These are phyloP conservation scores for Nicotiana otophora DNA, from an alignment of 257 asterid genomes.

Conservation along the genomic window DNA sequence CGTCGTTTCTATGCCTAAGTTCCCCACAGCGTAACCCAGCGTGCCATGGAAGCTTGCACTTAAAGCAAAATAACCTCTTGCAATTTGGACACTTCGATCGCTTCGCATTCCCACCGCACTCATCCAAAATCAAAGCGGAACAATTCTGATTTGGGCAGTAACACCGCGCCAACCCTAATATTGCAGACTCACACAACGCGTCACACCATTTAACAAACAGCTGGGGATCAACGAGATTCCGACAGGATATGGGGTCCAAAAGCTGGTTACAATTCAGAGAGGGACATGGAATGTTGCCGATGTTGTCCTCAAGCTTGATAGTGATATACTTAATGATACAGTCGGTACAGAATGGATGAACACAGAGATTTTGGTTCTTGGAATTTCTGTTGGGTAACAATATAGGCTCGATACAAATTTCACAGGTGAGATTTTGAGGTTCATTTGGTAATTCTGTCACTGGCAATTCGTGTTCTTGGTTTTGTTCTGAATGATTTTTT, in stretches of 20 bases:
- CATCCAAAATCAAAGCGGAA: slow-evolving; percentile 49
- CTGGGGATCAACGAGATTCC: slow-evolving; percentile 23
- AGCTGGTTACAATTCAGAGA: slow-evolving; percentile 37
- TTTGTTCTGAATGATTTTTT: neutral
- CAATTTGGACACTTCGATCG: slow-evolving; percentile 56
- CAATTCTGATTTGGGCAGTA: slow-evolving; percentile 60
- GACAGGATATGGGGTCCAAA: slow-evolving; percentile 53
- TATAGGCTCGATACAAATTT: slow-evolving; percentile 27
- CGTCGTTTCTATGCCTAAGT: slow-evolving; percentile 41
- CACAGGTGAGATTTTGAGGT: slow-evolving; percentile 14
- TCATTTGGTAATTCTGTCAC: neutral
- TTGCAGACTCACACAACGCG: slow-evolving; percentile 44
- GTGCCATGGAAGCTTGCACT: slow-evolving; percentile 53
- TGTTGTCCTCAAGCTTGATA: slow-evolving; percentile 48
- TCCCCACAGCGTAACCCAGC: slow-evolving; percentile 50
- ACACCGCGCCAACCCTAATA: slow-evolving; percentile 28
- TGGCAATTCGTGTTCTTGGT: neutral
- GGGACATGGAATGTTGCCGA: slow-evolving; percentile 52
- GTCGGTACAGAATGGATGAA: slow-evolving; percentile 64
- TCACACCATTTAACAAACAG: slow-evolving; percentile 74
- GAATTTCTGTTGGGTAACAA: neutral
- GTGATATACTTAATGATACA: slow-evolving; percentile 59
- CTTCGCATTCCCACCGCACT: slow-evolving; percentile 56
- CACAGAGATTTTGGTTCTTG: slow-evolving; percentile 17
- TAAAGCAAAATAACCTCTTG: slow-evolving; percentile 46